Evolutionary conservation across 2,329 filamentous ascomycete species (phyloP).

Genomic region (Pseudogymnoascus sp.): DNA sequence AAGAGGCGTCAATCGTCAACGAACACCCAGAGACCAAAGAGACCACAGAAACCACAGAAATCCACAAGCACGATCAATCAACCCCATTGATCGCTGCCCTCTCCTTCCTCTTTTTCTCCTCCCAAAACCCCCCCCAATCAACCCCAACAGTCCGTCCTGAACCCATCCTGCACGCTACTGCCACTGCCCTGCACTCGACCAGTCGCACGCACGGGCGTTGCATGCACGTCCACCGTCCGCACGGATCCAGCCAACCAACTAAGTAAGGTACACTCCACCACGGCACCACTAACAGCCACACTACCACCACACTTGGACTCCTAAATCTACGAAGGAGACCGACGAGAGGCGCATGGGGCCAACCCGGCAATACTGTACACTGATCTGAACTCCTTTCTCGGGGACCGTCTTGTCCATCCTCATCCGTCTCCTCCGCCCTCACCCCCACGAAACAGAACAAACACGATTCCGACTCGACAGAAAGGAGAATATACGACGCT

Average conservation of each 20-base stretch:
- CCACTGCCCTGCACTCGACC: background rate
- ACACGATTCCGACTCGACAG: conserved; percentile 2
- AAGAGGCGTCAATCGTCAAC: background rate
- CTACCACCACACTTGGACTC: background rate
- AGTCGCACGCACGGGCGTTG: conserved; percentile 5
- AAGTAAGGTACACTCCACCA: background rate
- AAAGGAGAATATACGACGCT: background rate
- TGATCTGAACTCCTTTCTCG: conserved; percentile 1
- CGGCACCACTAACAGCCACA: conserved; percentile 1
- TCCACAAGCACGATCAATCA: background rate
- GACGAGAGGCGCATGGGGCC: background rate
- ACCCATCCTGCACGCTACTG: background rate
- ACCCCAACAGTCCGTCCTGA: background rate
- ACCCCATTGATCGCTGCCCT: background rate
- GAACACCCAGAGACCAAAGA: background rate
- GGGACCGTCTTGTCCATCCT: background rate
- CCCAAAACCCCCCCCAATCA: background rate
- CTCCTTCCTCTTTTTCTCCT: background rate
- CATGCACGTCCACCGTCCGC: background rate
- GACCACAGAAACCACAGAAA: background rate
- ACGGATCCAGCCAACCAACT: conserved; percentile 7
- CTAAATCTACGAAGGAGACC: background rate
- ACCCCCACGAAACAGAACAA: background rate
- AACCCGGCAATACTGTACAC: background rate
- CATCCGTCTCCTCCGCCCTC: background rate